Percentiles rank a stretch among this genome's conserved stretches.
phyloP scores from a whole-genome alignment of 345 rosid species.

The Trapa bicornis region DNA sequence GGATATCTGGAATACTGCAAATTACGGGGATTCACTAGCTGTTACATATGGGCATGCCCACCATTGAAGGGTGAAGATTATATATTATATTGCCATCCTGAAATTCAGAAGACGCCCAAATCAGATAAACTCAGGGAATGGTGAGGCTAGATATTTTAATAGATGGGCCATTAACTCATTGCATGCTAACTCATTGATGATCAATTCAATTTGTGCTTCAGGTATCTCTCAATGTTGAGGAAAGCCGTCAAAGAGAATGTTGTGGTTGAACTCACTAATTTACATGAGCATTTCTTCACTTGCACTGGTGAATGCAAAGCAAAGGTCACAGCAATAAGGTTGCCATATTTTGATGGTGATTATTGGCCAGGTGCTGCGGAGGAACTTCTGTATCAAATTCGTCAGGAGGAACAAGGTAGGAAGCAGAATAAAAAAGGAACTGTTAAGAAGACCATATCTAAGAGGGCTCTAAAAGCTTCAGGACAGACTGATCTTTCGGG shows the following conservation, averaged over 20 bases:
- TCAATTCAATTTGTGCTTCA: slow-evolving; percentile 19
- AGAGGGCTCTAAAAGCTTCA: slow-evolving; percentile 94
- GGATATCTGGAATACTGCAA: slow-evolving; percentile 99
- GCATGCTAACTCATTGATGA: not conserved
- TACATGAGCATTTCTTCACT: slow-evolving; percentile 86
- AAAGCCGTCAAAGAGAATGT: slow-evolving; percentile 80
- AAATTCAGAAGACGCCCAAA: slow-evolving; percentile 98
- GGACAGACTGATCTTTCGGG: slow-evolving; percentile 91
- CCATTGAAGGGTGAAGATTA: slow-evolving; percentile 99
- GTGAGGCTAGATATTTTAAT: slow-evolving; percentile 33
- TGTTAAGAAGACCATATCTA: slow-evolving; percentile 72
- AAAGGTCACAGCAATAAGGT: slow-evolving; percentile 93
- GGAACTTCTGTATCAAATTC: slow-evolving; percentile 76
- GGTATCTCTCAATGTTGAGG: slow-evolving; percentile 85
- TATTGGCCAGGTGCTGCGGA: slow-evolving; percentile 99
- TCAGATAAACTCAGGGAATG: slow-evolving; percentile 98
- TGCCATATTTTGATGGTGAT: slow-evolving; percentile 99
- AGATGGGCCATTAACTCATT: not conserved
- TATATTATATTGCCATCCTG: slow-evolving; percentile 97
- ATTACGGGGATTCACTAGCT: slow-evolving; percentile 94
- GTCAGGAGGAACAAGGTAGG: slow-evolving; percentile 92
- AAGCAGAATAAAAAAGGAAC: slow-evolving; percentile 79
- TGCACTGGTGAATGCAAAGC: slow-evolving; percentile 78
- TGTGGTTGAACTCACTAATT: slow-evolving; percentile 71
- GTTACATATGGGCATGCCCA: slow-evolving; percentile 99